Conservation (phyloP, 2,329 filamentous ascomycete species). For the Botrytis galanthina region DNA sequence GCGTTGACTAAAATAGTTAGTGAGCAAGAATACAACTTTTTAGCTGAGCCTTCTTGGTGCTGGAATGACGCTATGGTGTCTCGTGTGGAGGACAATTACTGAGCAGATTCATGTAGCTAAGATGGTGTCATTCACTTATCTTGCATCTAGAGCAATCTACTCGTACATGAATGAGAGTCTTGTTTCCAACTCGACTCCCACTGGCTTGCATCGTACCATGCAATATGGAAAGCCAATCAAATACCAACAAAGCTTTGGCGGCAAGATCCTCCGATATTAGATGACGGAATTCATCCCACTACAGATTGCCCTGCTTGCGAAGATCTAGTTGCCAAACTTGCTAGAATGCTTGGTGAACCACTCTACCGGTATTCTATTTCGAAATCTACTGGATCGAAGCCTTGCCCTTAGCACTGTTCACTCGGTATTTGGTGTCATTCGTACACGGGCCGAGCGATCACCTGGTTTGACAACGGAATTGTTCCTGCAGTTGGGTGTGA, state of each 20-base stretch:
- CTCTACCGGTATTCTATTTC: neutral
- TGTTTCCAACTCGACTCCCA: neutral
- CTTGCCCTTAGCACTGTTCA: neutral
- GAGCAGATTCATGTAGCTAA: neutral
- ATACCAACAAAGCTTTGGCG: neutral
- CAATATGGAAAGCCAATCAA: neutral
- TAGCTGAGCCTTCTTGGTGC: neutral
- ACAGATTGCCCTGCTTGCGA: neutral
- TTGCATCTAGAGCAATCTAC: neutral
- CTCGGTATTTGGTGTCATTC: neutral
- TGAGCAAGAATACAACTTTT: neutral
- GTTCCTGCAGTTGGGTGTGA: neutral
- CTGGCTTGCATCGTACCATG: neutral
- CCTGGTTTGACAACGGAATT: neutral
- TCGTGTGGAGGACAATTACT: neutral
- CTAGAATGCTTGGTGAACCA: neutral
- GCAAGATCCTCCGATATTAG: neutral
- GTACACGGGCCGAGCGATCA: conserved; percentile 10
- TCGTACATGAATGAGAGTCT: neutral
- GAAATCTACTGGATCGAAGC: neutral
- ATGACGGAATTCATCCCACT: neutral
- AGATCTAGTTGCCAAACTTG: neutral
- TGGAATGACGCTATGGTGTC: neutral
- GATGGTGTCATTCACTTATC: neutral
- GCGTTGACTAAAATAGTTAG: neutral